A percentile compares a stretch with the other conserved stretches of the same genome.
Conservation (phyloP, 2,329 filamentous ascomycete species). For the Scytalidium lignicola region DNA sequence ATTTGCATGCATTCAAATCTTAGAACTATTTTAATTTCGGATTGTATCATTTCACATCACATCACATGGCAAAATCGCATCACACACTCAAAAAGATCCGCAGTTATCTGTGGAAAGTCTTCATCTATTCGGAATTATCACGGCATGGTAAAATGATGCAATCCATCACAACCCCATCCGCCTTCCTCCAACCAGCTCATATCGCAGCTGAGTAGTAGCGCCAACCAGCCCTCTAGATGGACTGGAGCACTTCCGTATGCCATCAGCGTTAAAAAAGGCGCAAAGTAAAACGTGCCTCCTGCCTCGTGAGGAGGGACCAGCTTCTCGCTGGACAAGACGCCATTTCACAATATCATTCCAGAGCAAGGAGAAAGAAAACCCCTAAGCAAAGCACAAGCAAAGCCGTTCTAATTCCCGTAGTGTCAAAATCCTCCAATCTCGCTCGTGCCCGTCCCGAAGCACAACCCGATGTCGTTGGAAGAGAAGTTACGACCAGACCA, state of each 20-base stretch:
- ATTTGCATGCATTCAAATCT: too few species aligned
- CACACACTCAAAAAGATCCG: not conserved
- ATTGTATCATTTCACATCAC: too few species aligned
- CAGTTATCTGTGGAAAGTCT: not conserved
- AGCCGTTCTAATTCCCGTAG: not conserved
- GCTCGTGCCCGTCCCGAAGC: not conserved
- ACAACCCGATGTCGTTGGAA: slow-evolving; percentile 5
- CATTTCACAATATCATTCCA: slow-evolving; percentile 12
- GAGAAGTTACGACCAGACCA: not conserved
- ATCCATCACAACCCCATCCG: not conserved
- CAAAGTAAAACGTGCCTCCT: slow-evolving; percentile 14
- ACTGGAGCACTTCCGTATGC: slow-evolving; percentile 32
- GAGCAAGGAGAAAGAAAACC: slow-evolving; percentile 14
- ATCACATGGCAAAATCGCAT: not conserved
- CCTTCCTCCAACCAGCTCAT: not conserved
- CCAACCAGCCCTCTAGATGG: slow-evolving; percentile 20
- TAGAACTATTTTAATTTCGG: too few species aligned
- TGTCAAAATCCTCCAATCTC: not conserved
- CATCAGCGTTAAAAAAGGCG: slow-evolving; percentile 23
- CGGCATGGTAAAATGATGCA: not conserved
- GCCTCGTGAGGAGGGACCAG: slow-evolving; percentile 11
- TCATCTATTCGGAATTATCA: not conserved
- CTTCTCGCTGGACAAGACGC: slow-evolving; percentile 17
- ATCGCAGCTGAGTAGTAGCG: not conserved
- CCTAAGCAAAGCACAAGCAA: slow-evolving; percentile 5